phyloP scores from a whole-genome alignment of 139 green algal genomes.

The Eudorina sp. region DNA sequence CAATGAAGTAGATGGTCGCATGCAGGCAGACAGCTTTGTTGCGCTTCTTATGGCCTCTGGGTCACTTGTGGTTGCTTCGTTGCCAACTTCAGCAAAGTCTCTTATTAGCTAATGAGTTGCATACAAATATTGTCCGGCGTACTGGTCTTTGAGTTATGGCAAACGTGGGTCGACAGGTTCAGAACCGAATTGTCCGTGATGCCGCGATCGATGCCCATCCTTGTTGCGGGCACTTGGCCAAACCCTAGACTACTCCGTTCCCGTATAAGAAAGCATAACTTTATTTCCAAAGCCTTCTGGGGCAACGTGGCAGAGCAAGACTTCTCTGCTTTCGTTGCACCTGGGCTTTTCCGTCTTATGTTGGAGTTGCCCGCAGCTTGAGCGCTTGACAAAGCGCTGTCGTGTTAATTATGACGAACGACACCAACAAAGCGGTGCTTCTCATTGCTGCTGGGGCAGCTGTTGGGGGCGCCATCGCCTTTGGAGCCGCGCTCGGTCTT shows the following conservation, averaged over 20 bases:
- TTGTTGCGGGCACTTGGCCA: too few species aligned
- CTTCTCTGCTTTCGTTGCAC: slow-evolving; percentile 8
- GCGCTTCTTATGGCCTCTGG: neutral
- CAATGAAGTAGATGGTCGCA: neutral
- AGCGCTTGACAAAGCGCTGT: too few species aligned
- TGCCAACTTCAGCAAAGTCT: neutral
- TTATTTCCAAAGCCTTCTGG: neutral
- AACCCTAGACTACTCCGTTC: too few species aligned
- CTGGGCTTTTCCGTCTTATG: too few species aligned
- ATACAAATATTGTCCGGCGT: too few species aligned
- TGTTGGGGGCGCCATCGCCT: slow-evolving; percentile 62
- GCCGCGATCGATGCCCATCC: neutral
- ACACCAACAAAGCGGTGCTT: slow-evolving; percentile 15
- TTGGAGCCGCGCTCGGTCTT: slow-evolving; percentile 59
- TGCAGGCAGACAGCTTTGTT: neutral
- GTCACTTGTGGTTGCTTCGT: slow-evolving; percentile 1
- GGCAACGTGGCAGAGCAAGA: neutral
- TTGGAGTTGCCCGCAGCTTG: too few species aligned
- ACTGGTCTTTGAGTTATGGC: too few species aligned
- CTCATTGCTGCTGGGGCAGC: slow-evolving; percentile 64
- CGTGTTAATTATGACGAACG: slow-evolving; percentile 45
- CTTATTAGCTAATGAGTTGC: neutral
- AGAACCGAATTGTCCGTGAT: too few species aligned
- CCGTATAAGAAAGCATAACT: too few species aligned
- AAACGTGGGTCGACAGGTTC: too few species aligned